Evolutionary conservation across 1,284 basidiomycete genomes (phyloP).

Genomic region (Thecaphora frezii): DNA sequence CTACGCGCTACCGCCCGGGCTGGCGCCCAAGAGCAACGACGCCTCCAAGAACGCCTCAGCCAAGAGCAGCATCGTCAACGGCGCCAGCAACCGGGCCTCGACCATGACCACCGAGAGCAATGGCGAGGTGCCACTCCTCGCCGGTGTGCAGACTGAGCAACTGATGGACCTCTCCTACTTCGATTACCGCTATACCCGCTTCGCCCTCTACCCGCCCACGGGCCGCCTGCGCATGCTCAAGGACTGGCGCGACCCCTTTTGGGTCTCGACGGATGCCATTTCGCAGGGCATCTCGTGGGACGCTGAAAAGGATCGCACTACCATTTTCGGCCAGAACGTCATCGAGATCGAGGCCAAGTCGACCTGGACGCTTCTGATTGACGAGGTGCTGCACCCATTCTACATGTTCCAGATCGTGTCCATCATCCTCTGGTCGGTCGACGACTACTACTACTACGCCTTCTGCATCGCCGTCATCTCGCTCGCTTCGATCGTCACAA

Average conservation of each 20-base stretch:
- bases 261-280: slow-evolving; percentile 66
- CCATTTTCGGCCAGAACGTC: slow-evolving; percentile 81
- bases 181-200: slow-evolving; percentile 81
- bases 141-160: slow-evolving; percentile 51
- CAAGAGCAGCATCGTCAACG: slow-evolving; percentile 38
- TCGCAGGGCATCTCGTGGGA: slow-evolving; percentile 44
- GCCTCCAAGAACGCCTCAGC: slow-evolving; percentile 28
- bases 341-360: slow-evolving; percentile 91
- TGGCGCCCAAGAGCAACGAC: slow-evolving; percentile 22
- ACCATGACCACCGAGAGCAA: neutral
- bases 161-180: slow-evolving; percentile 59
- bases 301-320: slow-evolving; percentile 53
- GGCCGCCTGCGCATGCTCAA: slow-evolving; percentile 81
- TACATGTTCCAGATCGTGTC: slow-evolving; percentile 93
- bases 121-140: slow-evolving; percentile 27
- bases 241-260: slow-evolving; percentile 86
- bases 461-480: slow-evolving; percentile 96
- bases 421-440: slow-evolving; percentile 88
- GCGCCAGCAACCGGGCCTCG: slow-evolving; percentile 1
- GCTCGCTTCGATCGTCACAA: slow-evolving; percentile 78
- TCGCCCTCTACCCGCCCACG: slow-evolving; percentile 79
- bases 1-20: slow-evolving; percentile 22
- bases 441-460: slow-evolving; percentile 90
- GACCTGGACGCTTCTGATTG: slow-evolving; percentile 76
- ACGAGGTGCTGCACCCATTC: slow-evolving; percentile 63